Evolutionary conservation across 176 grass and related monocot species (phyloP).

Genomic region (Stipa capillata): DNA sequence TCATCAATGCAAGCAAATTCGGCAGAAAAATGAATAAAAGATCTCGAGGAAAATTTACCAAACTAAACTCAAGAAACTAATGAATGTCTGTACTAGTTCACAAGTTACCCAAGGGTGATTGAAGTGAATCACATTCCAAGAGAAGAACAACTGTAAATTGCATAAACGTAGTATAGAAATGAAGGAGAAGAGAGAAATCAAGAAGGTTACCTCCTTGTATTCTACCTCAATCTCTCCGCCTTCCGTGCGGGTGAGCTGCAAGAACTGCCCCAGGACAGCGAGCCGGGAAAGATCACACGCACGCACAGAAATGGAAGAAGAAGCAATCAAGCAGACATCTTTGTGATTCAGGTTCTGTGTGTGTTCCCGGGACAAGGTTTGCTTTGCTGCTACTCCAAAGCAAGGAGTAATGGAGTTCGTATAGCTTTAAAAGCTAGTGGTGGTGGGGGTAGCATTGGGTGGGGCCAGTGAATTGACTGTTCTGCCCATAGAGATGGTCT

Average conservation of each 20-base stretch:
- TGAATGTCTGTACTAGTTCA: too few species aligned
- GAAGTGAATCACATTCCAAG: background rate
- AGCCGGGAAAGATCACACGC: background rate
- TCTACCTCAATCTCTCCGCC: background rate
- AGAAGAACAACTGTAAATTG: background rate
- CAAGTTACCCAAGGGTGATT: too few species aligned
- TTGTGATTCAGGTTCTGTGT: conserved; percentile 11
- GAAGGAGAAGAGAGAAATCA: background rate
- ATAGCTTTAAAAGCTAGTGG: conserved; percentile 33
- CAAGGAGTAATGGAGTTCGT: conserved; percentile 21
- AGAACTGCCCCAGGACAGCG: background rate
- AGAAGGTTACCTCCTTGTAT: conserved; percentile 2
- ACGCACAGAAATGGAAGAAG: background rate
- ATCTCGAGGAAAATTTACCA: too few species aligned
- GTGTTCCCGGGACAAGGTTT: conserved; percentile 6
- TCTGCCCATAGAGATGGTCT: background rate
- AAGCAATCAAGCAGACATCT: conserved; percentile 20
- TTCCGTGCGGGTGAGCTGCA: background rate
- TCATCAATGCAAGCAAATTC: background rate
- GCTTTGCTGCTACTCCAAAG: conserved; percentile 43
- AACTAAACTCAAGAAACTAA: too few species aligned
- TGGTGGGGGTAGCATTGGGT: background rate
- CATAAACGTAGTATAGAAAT: too few species aligned
- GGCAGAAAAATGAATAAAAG: too few species aligned
- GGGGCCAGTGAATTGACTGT: background rate